Conservation (phyloP, 2,329 filamentous ascomycete genomes). For the Sclerotinia spermophila region DNA sequence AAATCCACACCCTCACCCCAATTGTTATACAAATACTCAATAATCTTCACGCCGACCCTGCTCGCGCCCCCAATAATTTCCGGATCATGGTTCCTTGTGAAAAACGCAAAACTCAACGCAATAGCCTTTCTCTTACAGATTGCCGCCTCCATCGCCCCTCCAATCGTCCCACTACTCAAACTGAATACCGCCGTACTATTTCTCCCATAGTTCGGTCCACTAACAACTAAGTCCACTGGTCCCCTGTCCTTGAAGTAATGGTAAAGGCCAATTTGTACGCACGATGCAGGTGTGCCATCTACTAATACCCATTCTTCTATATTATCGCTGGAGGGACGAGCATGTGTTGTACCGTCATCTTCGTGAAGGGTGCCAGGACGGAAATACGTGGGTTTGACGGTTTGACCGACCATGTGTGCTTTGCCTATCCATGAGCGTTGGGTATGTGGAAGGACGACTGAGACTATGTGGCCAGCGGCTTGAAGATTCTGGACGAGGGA, state of each 20-base stretch:
- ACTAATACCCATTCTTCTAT: constrained; percentile 78
- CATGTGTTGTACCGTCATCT: constrained; percentile 65
- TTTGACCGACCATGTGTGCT: constrained; percentile 90
- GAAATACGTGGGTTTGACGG: constrained; percentile 81
- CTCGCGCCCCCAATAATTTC: constrained; percentile 75
- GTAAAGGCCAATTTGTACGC: constrained; percentile 77
- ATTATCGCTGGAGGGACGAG: constrained; percentile 49
- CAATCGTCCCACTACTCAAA: constrained; percentile 72
- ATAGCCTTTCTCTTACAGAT: constrained; percentile 68
- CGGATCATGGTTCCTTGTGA: constrained; percentile 74
- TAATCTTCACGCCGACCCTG: constrained; percentile 67
- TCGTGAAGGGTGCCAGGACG: constrained; percentile 59
- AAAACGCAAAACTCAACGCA: constrained; percentile 88
- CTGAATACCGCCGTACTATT: constrained; percentile 80
- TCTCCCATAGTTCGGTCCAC: constrained; percentile 77
- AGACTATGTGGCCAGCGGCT: constrained; percentile 76
- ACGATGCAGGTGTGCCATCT: constrained; percentile 76
- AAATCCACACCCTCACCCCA: constrained; percentile 74
- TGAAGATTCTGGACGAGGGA: constrained; percentile 68
- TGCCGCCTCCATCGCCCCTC: constrained; percentile 73
- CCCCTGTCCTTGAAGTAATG: constrained; percentile 73
- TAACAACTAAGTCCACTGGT: constrained; percentile 72
- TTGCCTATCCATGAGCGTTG: constrained; percentile 99
- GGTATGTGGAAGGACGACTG: constrained; percentile 83
- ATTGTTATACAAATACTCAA: constrained; percentile 73